phyloP scores from a whole-genome alignment of 2,329 filamentous ascomycete species.

The Alternaria rosae region DNA sequence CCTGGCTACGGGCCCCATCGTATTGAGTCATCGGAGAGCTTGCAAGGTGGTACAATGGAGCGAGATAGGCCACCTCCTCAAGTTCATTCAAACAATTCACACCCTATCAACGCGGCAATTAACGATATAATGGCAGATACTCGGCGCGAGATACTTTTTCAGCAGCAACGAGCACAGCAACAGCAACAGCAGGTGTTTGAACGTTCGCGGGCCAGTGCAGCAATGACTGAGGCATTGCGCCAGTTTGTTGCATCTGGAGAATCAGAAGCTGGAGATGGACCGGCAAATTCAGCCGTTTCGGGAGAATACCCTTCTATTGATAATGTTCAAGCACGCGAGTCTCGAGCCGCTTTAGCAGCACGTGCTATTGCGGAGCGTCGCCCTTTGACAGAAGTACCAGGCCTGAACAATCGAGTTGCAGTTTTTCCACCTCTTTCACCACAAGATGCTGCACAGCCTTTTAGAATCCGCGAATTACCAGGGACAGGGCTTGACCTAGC shows the following conservation, averaged over 20 bases:
- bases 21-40: neutral
- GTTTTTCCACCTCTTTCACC: neutral
- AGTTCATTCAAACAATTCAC: neutral
- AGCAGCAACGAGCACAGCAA: neutral
- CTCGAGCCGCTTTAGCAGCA: neutral
- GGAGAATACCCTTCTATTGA: neutral
- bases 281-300: neutral
- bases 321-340: neutral
- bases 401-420: neutral
- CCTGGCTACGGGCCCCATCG: neutral
- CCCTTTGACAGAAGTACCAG: neutral
- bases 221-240: neutral
- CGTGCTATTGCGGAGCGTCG: constrained; percentile 5
- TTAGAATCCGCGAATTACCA: neutral
- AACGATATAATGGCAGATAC: neutral
- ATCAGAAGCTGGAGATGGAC: neutral
- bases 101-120: neutral
- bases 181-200: neutral
- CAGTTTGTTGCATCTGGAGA: neutral
- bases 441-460: neutral
- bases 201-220: neutral
- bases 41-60: neutral
- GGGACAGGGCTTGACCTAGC: neutral
- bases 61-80: neutral
- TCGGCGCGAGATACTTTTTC: neutral